Evolutionary conservation across 129 eudicot genomes (phyloP), one percentile per base, ranked within the genome.

Genomic region (Chrysanthemum lavandulifolium): DNA sequence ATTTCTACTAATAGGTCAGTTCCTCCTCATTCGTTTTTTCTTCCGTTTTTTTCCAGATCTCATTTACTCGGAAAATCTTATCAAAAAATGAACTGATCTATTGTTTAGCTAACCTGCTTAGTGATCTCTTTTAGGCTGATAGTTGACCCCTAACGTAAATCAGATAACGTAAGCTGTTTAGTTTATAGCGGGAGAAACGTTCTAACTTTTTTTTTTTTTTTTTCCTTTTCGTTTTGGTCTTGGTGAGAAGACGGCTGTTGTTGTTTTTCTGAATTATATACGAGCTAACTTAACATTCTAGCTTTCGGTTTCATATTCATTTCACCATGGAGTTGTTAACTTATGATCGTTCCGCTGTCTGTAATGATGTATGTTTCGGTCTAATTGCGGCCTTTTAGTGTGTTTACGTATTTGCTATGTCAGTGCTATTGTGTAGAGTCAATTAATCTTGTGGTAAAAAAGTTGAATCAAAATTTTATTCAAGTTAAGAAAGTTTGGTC

Each of bases 1-100:
- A 75, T 76, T 73, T 82, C 93, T 65, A 67, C 85, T 68, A 81
- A 83, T 82, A 86, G 96, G 96, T 90, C 68, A 87, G 91, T 83
- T 85, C 76, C 77, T 70, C 75, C 25, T 23, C 21, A 67, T 75
- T 76, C 76, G 59, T 40, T 71, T 3, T 23, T 19, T 19, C 76
- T 10, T 72, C 21, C 58, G n/a, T 16, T 53, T 53, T 60, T 55
- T 82, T 66, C 73, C 61, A 72, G 82, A 78, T 81, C 84, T 76
- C 81, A 76, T 19, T 19, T 19, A 19, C 21, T 19, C 21, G 21
- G 21, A 19, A 19, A 19, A 19, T 19, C 21, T 19, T 19, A 19
- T 65, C 69, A 60, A 58, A 68, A 58, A 58, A 13, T 66, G 63
- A 64, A 58, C 74, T 73, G 55, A 68, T 69, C 71, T 74, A 52